phyloP scores from a whole-genome alignment of 1,284 basidiomycete species.

The Afroboletus lepidellus region DNA sequence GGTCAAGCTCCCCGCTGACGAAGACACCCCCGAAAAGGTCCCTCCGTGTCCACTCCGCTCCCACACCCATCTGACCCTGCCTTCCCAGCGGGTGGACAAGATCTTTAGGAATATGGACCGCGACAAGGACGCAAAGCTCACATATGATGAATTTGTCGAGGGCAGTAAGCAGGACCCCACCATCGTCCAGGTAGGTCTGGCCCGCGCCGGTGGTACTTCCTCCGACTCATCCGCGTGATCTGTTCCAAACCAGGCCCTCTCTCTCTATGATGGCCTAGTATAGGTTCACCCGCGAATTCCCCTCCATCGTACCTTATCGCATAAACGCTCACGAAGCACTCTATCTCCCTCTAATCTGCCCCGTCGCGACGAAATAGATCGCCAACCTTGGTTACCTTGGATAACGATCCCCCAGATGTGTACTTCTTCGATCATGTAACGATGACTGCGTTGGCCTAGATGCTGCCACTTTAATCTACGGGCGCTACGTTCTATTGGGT shows the following conservation, averaged over 20 bases:
- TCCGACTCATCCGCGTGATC: conserved; percentile 17
- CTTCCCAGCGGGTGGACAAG: conserved; percentile 86
- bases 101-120: conserved; percentile 93
- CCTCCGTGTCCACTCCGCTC: conserved; percentile 2
- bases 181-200: conserved; percentile 81
- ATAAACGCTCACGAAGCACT: conserved; percentile 23
- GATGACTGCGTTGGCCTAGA: conserved; percentile 19
- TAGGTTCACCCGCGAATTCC: conserved; percentile 32
- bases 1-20: conserved; percentile 96
- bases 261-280: conserved; percentile 76
- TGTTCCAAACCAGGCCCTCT: conserved; percentile 55
- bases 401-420: conserved; percentile 23
- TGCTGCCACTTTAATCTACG: conserved; percentile 22
- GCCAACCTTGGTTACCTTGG: conserved; percentile 14
- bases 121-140: conserved; percentile 86
- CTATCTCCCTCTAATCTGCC: conserved; percentile 32
- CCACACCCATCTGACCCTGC: conserved; percentile 13
- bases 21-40: conserved; percentile 99
- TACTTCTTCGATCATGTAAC: conserved; percentile 32
- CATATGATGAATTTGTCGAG: conserved; percentile 95
- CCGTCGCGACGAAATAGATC: conserved; percentile 8
- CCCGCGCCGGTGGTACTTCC: conserved; percentile 8
- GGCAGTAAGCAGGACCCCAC: conserved; percentile 97
- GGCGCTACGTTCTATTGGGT: conserved; percentile 22
- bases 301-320: conserved; percentile 24